phyloP scores from a whole-genome alignment of 208 protist species.

The Trypanosoma theileri region DNA sequence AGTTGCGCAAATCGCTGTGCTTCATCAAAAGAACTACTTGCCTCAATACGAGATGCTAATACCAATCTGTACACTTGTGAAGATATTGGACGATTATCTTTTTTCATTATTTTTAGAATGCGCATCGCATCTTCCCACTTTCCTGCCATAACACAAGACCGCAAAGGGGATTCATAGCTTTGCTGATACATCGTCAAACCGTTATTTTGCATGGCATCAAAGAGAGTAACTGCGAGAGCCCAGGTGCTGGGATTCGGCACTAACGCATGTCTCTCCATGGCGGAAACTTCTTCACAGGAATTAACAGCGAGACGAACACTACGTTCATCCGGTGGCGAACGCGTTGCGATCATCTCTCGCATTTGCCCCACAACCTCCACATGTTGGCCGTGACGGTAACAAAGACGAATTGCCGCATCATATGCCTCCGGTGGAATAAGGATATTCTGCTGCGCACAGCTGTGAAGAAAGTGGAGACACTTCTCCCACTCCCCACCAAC shows the following conservation, averaged over 20 bases:
- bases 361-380: conserved; percentile 48
- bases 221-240: conserved; percentile 53
- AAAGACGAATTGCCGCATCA: conserved; percentile 62
- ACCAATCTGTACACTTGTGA: conserved; percentile 43
- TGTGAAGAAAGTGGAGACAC: conserved; percentile 44
- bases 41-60: conserved; percentile 45
- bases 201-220: conserved; percentile 57
- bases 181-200: conserved; percentile 68
- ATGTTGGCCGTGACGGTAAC: conserved; percentile 41
- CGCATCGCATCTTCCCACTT: conserved; percentile 51
- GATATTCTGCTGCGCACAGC: conserved; percentile 40
- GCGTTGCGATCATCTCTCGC: conserved; percentile 48
- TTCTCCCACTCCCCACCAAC: conserved; percentile 51
- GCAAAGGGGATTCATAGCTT: conserved; percentile 72
- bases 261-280: conserved; percentile 25
- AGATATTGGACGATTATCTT: conserved; percentile 55
- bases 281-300: conserved; percentile 55
- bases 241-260: conserved; percentile 22
- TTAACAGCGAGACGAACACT: conserved; percentile 53
- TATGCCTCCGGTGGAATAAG: conserved; percentile 66
- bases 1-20: conserved; percentile 39
- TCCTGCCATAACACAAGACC: conserved; percentile 54
- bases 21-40: conserved; percentile 31
- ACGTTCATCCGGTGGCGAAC: conserved; percentile 57
- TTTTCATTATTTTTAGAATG: conserved; percentile 52